A percentile compares a stretch with the other conserved stretches of the same genome.
phyloP scores from a whole-genome alignment of 768 basidiomycete species.

The Coprinellus aureogranulatus region DNA sequence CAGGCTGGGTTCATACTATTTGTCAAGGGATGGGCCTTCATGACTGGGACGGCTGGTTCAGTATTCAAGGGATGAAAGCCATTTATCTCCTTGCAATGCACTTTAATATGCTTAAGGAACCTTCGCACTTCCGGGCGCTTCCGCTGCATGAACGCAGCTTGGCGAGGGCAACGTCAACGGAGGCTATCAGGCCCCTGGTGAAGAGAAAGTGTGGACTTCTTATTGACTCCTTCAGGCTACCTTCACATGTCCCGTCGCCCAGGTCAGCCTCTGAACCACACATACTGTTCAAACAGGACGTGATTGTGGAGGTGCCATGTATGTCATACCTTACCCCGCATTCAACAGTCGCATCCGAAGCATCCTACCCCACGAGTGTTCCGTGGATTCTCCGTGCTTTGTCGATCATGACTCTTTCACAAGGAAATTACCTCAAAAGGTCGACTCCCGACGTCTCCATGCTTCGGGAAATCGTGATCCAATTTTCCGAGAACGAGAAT shows the following conservation, averaged over 20 bases:
- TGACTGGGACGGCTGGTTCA: too few relatives aligned
- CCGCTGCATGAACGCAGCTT: too few relatives aligned
- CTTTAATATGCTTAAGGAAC: too few relatives aligned
- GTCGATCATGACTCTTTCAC: slow-evolving; percentile 3
- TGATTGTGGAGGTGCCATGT: not conserved
- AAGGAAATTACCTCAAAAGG: slow-evolving; percentile 10
- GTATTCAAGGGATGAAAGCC: too few relatives aligned
- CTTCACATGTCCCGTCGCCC: not conserved
- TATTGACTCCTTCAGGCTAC: not conserved
- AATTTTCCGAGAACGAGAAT: not conserved
- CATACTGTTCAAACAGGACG: not conserved
- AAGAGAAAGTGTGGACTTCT: not conserved
- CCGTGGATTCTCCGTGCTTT: slow-evolving; percentile 4
- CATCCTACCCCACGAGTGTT: slow-evolving; percentile 1
- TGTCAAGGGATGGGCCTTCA: too few relatives aligned
- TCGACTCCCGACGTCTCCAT: not conserved
- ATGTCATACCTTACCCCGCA: slow-evolving; percentile 9
- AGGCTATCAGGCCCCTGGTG: not conserved
- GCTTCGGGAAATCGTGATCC: not conserved
- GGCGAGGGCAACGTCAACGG: too few relatives aligned
- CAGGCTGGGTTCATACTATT: too few relatives aligned
- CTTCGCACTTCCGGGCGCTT: too few relatives aligned
- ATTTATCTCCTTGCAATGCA: too few relatives aligned
- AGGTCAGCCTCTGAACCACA: not conserved
- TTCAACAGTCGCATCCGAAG: not conserved